A percentile compares a stretch with the other conserved stretches of the same genome.
phyloP scores from a whole-genome alignment of 2,329 filamentous ascomycete genomes.

The Microdochium bolleyi region DNA sequence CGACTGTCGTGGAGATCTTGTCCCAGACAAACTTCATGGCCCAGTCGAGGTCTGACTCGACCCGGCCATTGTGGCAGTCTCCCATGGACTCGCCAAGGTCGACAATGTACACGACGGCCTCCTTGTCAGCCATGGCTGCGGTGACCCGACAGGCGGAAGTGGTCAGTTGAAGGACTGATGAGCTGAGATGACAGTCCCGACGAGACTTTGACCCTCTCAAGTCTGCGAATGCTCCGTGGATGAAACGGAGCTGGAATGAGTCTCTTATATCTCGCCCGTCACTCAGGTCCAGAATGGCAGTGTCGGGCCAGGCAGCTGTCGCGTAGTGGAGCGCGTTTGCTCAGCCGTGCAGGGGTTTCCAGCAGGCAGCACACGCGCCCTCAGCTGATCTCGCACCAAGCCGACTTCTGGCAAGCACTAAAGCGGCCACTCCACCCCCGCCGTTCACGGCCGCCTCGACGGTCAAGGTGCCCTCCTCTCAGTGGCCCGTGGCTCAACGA shows the following conservation, averaged over 20 bases:
- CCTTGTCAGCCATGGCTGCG: constrained; percentile 75
- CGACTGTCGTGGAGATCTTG: constrained; percentile 69
- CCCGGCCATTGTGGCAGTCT: constrained; percentile 59
- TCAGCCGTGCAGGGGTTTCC: background rate
- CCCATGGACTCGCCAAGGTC: constrained; percentile 86
- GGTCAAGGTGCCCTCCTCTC: too few relatives aligned
- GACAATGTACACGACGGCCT: constrained; percentile 85
- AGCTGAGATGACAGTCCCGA: background rate
- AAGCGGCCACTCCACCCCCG: background rate
- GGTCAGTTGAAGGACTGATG: background rate
- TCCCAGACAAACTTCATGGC: constrained; percentile 92
- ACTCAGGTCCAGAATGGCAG: constrained; percentile 2
- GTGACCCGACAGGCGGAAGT: background rate
- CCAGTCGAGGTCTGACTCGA: constrained; percentile 79
- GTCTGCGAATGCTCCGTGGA: background rate
- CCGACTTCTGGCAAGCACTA: background rate
- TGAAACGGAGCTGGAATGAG: background rate
- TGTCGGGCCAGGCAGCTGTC: constrained; percentile 1
- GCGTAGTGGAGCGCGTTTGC: constrained; percentile 1
- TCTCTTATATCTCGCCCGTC: background rate
- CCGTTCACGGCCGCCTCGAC: too few relatives aligned
- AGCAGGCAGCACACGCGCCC: constrained; percentile 1
- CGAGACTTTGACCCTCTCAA: background rate
- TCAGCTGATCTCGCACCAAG: background rate
- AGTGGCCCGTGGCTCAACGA: too few relatives aligned